These are phyloP conservation scores for Sphagnurus paluster DNA, from an alignment of 1,284 basidiomycete species.

Conservation along the genomic window DNA sequence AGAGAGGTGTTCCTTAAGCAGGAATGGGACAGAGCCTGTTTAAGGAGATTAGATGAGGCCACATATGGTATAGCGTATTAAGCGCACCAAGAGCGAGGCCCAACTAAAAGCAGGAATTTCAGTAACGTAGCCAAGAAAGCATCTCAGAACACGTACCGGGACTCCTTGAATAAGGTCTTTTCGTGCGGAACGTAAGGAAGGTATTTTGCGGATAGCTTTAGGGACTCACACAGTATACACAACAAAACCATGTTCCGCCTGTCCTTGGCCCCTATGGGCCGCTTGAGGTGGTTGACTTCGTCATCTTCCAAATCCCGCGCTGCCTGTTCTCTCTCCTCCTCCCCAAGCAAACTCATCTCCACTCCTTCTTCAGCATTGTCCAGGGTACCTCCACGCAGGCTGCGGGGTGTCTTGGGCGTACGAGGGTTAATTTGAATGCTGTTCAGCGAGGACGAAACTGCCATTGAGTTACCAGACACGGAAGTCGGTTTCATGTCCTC, in stretches of 20 bases:
- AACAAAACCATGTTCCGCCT: slow-evolving; percentile 85
- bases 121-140: slow-evolving; percentile 16
- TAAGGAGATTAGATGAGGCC: slow-evolving; percentile 7
- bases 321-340: slow-evolving; percentile 53
- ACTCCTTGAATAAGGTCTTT: slow-evolving; percentile 89
- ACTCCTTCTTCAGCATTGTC: slow-evolving; percentile 54
- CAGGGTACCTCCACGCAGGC: slow-evolving; percentile 30
- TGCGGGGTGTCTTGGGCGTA: slow-evolving; percentile 49
- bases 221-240: slow-evolving; percentile 82
- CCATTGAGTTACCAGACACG: slow-evolving; percentile 32
- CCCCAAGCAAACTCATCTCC: slow-evolving; percentile 62
- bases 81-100: slow-evolving; percentile 70
- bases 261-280: slow-evolving; percentile 68
- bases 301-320: slow-evolving; percentile 39
- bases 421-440: slow-evolving; percentile 67
- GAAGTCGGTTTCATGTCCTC: slow-evolving; percentile 40
- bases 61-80: slow-evolving; percentile 1
- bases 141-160: slow-evolving; percentile 65
- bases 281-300: slow-evolving; percentile 36
- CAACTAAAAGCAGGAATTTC: slow-evolving; percentile 41
- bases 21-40: slow-evolving; percentile 94
- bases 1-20: slow-evolving; percentile 91
- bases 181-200: slow-evolving; percentile 32
- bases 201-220: slow-evolving; percentile 2
- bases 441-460: slow-evolving; percentile 54